A percentile compares a stretch with the other conserved stretches of the same genome.
Conservation (phyloP, 805 yeast species). For the Blastobotrys peoriensis region DNA sequence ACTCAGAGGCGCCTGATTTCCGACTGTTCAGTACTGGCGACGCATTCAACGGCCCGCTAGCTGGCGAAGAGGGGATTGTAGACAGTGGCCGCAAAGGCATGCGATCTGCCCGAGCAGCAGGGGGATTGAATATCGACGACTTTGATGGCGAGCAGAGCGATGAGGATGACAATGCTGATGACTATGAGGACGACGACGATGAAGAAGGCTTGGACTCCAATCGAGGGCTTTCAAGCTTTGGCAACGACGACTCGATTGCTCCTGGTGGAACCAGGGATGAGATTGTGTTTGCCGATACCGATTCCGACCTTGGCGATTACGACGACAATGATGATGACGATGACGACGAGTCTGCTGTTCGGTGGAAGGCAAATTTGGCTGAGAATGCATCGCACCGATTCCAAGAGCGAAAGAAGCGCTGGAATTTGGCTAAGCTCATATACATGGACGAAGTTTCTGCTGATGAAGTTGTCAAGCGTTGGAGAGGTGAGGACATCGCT, state of each 20-base stretch:
- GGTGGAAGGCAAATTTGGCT: slow-evolving; percentile 30
- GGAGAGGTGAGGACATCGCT: slow-evolving; percentile 24
- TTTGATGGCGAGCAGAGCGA: slow-evolving; percentile 34
- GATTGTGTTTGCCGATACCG: slow-evolving; percentile 40
- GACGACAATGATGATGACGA: slow-evolving; percentile 32
- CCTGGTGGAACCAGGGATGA: slow-evolving; percentile 37
- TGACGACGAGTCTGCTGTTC: slow-evolving; percentile 20
- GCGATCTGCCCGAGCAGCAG: slow-evolving; percentile 48
- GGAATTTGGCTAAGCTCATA: slow-evolving; percentile 77
- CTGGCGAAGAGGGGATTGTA: slow-evolving; percentile 36
- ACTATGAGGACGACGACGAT: slow-evolving; percentile 34
- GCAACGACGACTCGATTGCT: slow-evolving; percentile 9
- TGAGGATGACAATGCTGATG: slow-evolving; percentile 36
- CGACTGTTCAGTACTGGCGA: slow-evolving; percentile 64
- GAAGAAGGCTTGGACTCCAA: slow-evolving; percentile 22
- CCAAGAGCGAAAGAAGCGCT: slow-evolving; percentile 45
- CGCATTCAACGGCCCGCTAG: slow-evolving; percentile 41
- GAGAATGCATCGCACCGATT: slow-evolving; percentile 56
- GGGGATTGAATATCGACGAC: slow-evolving; percentile 38
- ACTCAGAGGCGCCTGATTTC: slow-evolving; percentile 60
- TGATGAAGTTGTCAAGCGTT: slow-evolving; percentile 30
- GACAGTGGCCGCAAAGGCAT: slow-evolving; percentile 57
- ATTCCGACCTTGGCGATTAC: slow-evolving; percentile 38
- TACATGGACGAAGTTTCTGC: slow-evolving; percentile 77
- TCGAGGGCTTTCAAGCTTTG: slow-evolving; percentile 14